A percentile compares a stretch with the other conserved stretches of the same genome.
phyloP scores from a whole-genome alignment of 345 rosid genomes.

The Brassica carinata region DNA sequence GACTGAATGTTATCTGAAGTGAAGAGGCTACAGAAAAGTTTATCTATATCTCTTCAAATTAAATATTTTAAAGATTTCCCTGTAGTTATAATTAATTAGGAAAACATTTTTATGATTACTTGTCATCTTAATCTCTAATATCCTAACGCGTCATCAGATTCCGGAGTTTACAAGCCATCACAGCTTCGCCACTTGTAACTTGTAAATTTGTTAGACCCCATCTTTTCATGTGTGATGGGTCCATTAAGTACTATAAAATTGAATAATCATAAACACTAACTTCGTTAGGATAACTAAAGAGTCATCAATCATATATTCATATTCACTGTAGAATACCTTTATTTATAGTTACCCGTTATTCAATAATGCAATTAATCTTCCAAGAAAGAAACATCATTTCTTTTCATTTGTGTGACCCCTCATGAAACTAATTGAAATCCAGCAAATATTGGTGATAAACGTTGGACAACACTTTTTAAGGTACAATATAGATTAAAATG shows the following conservation, averaged over 20 bases:
- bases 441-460: slow-evolving; percentile 16
- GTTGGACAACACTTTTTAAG: background rate
- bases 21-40: background rate
- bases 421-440: background rate
- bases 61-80: background rate
- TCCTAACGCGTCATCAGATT: slow-evolving; percentile 11
- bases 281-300: slow-evolving; percentile 7
- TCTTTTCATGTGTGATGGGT: slow-evolving; percentile 15
- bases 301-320: slow-evolving; percentile 27
- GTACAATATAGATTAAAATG: background rate
- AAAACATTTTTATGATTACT: slow-evolving; percentile 8
- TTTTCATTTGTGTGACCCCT: background rate
- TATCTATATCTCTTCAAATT: background rate
- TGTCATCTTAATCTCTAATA: slow-evolving; percentile 23
- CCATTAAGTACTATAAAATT: background rate
- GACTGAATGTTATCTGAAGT: background rate
- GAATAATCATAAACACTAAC: background rate
- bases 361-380: slow-evolving; percentile 7
- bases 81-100: background rate
- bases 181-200: slow-evolving; percentile 30
- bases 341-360: slow-evolving; percentile 8
- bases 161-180: slow-evolving; percentile 13
- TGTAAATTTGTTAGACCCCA: slow-evolving; percentile 20
- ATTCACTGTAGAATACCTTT: slow-evolving; percentile 17
- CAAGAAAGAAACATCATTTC: background rate